Evolutionary conservation across 371 early-diverging fungal genomes (phyloP).

Genomic region (Quaeritorhiza haematococci): DNA sequence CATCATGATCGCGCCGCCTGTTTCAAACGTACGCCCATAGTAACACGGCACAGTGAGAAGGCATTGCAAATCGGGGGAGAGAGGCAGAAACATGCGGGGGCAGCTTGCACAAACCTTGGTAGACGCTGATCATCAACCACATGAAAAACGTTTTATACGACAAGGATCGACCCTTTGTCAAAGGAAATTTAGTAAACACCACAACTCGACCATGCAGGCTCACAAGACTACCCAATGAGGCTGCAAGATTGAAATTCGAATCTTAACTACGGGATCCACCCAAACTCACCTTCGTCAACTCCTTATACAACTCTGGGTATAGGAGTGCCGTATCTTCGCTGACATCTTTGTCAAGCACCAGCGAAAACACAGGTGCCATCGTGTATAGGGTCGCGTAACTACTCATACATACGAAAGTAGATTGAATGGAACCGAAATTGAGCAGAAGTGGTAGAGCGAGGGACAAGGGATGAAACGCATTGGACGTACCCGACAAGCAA

Average conservation of each 20-base stretch:
- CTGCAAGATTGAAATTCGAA: no score
- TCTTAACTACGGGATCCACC: no score
- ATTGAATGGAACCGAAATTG: no score
- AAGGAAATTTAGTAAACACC: no score
- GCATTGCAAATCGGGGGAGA: no score
- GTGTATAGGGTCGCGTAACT: slow-evolving; percentile 96
- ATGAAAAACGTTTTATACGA: slow-evolving; percentile 90
- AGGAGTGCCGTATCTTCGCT: slow-evolving; percentile 83
- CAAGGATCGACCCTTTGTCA: slow-evolving; percentile 70
- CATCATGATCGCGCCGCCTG: slow-evolving; percentile 92
- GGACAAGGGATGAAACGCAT: slow-evolving; percentile 2
- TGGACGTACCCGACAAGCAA: slow-evolving; percentile 44
- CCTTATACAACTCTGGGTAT: slow-evolving; percentile 98
- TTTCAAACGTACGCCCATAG: not conserved
- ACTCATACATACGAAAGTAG: slow-evolving; percentile 46
- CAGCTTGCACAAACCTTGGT: slow-evolving; percentile 87
- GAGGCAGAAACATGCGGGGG: no score
- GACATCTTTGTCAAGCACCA: slow-evolving; percentile 91
- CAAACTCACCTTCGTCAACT: slow-evolving; percentile 73
- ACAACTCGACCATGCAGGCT: no score
- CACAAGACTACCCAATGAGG: no score
- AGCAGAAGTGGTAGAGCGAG: no score
- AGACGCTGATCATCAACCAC: slow-evolving; percentile 93
- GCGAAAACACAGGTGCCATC: slow-evolving; percentile 95
- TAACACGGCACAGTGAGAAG: no score